phyloP scores from a whole-genome alignment of 176 grass and related monocot genomes.

The Otatea glauca region DNA sequence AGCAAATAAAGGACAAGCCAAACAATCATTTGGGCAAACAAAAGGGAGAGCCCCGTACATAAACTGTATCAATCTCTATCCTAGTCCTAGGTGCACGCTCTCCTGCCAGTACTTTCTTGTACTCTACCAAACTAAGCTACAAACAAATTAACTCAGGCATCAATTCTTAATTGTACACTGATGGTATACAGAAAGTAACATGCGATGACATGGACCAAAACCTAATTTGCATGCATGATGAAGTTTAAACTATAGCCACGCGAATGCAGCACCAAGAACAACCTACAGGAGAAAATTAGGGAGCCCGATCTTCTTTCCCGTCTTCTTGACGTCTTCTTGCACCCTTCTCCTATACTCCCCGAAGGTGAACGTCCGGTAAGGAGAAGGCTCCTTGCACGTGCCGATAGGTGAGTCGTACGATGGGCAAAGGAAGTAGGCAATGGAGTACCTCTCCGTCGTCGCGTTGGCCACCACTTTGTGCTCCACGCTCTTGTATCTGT shows the following conservation, averaged over 20 bases:
- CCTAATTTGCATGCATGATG: neutral
- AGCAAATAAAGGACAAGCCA: neutral
- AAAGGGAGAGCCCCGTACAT: neutral
- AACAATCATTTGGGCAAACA: neutral
- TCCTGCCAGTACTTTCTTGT: neutral
- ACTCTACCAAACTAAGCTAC: constrained; percentile 24
- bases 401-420: constrained; percentile 73
- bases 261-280: neutral
- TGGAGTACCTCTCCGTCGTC: constrained; percentile 71
- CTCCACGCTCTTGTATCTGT: constrained; percentile 88
- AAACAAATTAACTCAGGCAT: neutral
- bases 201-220: neutral
- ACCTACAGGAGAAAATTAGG: constrained; percentile 58
- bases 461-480: constrained; percentile 72
- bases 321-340: constrained; percentile 69
- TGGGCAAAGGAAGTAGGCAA: constrained; percentile 85
- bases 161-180: neutral
- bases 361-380: constrained; percentile 84
- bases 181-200: neutral
- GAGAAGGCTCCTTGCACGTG: constrained; percentile 56
- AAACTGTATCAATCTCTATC: neutral
- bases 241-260: neutral
- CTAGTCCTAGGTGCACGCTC: neutral
- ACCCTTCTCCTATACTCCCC: constrained; percentile 75
- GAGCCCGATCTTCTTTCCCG: constrained; percentile 74